Evolutionary conservation across 2,329 filamentous ascomycete genomes (phyloP), one percentile per base, ranked within the genome.

Genomic region (Fonsecaea monophora): DNA sequence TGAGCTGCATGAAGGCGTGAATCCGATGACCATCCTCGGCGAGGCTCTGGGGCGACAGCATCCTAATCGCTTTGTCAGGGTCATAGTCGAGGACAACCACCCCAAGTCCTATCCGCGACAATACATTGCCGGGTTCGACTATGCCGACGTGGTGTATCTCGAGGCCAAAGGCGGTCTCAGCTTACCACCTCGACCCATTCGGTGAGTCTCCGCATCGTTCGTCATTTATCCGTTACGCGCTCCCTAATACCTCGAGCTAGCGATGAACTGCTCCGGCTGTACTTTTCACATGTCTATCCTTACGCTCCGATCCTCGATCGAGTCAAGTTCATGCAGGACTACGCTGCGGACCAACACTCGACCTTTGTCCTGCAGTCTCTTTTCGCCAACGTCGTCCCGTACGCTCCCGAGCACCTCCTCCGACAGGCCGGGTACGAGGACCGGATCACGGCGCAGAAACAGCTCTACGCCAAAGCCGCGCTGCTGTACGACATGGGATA

Each of bases 21-120:
- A 61, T 18, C 53, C 58, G 15, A 61, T 61, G 58, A 61, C 58
- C n/a, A 61, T 61, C n/a, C 42, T 61, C 2, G 58, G 58, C 10
- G 40, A 61, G n/a, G 58, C 42, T 4, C 25, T 61, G 10, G 58
- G 42, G 5, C 58, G 45, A 7, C 58, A 50, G 18, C 58, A 35
- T 13, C 37, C 58, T 8, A 61, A 50, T 21, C 38, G 40, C 25
- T 48, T 61, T 8, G 42, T 61, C 5, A 42, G 58, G 8, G 10
- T 61, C 6, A 15, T 61, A 9, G 40, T 61, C 42, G 37, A 34
- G 15, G 58, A 61, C 6, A 25, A 53, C 38, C 8, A 12, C n/a
- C 15, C 58, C 21, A 61, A 61, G 32, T 12, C 37, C 42, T 21
- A 34, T 12, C 21, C 40, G 13, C 40, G 53, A 18, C 21, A 61